Evolutionary conservation across 257 asterid genomes (phyloP).

Genomic region (Gentiana dahurica): DNA sequence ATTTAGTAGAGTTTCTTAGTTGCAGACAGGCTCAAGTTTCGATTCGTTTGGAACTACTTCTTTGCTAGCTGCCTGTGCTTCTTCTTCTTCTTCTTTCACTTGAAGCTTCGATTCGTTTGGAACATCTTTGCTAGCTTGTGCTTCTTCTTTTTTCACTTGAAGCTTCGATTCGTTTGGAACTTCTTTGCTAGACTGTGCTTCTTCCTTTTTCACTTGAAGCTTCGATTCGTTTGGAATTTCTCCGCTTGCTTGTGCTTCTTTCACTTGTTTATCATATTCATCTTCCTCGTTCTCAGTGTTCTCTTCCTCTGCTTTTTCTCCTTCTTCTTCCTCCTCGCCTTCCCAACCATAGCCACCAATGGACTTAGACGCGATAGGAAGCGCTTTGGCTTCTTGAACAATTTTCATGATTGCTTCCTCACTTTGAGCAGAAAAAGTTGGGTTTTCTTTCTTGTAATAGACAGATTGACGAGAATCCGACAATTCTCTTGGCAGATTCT

Average conservation of each 20-base stretch:
- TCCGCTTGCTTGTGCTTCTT: slow-evolving; percentile 67
- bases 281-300: slow-evolving; percentile 32
- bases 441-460: slow-evolving; percentile 47
- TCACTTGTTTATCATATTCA: slow-evolving; percentile 70
- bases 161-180: too few relatives aligned
- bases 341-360: slow-evolving; percentile 65
- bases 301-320: slow-evolving; percentile 36
- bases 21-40: too few relatives aligned
- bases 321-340: slow-evolving; percentile 36
- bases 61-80: not conserved
- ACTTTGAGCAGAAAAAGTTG: slow-evolving; percentile 49
- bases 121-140: too few relatives aligned
- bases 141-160: too few relatives aligned
- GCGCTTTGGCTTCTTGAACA: slow-evolving; percentile 40
- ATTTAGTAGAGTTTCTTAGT: too few relatives aligned
- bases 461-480: slow-evolving; percentile 34
- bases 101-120: too few relatives aligned
- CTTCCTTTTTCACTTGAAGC: too few relatives aligned
- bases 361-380: slow-evolving; percentile 43
- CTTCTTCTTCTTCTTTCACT: not conserved
- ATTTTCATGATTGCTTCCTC: slow-evolving; percentile 24
- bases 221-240: slow-evolving; percentile 21
- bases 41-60: too few relatives aligned
- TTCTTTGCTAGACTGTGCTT: too few relatives aligned
- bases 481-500: slow-evolving; percentile 24